Conservation (phyloP, 331 rosid species). For the Erythrophleum ivorense region DNA sequence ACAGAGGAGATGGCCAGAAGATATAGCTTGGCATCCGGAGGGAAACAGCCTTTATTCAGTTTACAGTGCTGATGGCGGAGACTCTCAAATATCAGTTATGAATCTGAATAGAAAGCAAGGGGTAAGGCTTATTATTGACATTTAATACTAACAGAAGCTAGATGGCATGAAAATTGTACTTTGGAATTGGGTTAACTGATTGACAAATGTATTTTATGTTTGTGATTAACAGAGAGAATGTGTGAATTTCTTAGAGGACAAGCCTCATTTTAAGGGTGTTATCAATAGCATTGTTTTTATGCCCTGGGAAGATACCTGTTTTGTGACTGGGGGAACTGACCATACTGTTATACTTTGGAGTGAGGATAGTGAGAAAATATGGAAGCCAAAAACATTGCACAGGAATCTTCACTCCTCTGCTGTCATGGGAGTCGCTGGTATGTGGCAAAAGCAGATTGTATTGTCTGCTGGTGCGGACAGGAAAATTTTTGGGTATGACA, state of each 20-base stretch:
- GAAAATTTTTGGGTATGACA: conserved; percentile 68
- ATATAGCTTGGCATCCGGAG: conserved; percentile 78
- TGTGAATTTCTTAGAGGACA: conserved; percentile 64
- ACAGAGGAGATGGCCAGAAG: conserved; percentile 86
- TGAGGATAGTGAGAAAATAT: conserved; percentile 49
- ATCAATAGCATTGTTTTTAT: conserved; percentile 68
- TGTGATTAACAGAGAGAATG: conserved; percentile 53
- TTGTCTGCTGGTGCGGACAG: conserved; percentile 80
- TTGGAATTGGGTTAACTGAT: not conserved
- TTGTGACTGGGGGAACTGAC: conserved; percentile 79
- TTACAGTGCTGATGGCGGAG: conserved; percentile 72
- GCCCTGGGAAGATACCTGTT: conserved; percentile 64
- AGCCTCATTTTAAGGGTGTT: conserved; percentile 73
- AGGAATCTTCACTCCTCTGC: conserved; percentile 67
- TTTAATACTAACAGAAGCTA: not conserved
- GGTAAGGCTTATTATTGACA: conserved; percentile 49
- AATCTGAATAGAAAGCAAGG: conserved; percentile 50
- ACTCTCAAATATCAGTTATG: conserved; percentile 68
- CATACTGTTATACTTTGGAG: conserved; percentile 75
- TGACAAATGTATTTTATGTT: conserved; percentile 25
- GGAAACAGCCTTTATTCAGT: conserved; percentile 66
- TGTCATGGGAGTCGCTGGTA: conserved; percentile 81
- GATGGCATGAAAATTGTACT: conserved; percentile 5
- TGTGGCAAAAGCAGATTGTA: conserved; percentile 67
- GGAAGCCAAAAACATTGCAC: conserved; percentile 68